phyloP scores from a whole-genome alignment of 306 rosid genomes.

The Fagus crenata region DNA sequence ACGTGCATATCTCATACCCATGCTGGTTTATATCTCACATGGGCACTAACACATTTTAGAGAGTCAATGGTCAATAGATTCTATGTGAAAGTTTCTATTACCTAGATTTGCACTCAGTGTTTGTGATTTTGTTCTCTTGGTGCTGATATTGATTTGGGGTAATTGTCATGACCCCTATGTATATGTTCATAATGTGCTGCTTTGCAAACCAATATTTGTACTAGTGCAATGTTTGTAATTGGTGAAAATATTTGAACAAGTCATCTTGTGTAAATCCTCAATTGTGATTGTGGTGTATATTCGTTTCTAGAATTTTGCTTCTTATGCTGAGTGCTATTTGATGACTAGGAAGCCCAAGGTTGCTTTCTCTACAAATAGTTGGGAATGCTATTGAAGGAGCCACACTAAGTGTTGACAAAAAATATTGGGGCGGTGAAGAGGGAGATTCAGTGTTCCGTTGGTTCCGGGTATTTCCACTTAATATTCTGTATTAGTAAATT shows the following conservation, averaged over 20 bases:
- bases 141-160: neutral
- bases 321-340: conserved; percentile 35
- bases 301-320: conserved; percentile 23
- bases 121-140: neutral
- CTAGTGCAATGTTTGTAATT: neutral
- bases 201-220: neutral
- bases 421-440: conserved; percentile 98
- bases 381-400: conserved; percentile 89
- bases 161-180: neutral
- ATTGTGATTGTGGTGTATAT: conserved; percentile 9
- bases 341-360: conserved; percentile 76
- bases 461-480: conserved; percentile 73
- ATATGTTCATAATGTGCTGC: conserved; percentile 9
- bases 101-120: neutral
- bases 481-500: conserved; percentile 10
- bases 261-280: neutral
- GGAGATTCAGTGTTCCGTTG: conserved; percentile 90
- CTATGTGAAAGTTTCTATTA: neutral
- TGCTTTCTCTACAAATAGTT: conserved; percentile 67
- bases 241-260: conserved; percentile 3
- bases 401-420: conserved; percentile 58
- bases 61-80: neutral
- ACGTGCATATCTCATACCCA: neutral
- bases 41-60: neutral
- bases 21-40: neutral